phyloP scores from a whole-genome alignment of 202 grass and related monocot genomes.

The Cymbopogon flexuosus region DNA sequence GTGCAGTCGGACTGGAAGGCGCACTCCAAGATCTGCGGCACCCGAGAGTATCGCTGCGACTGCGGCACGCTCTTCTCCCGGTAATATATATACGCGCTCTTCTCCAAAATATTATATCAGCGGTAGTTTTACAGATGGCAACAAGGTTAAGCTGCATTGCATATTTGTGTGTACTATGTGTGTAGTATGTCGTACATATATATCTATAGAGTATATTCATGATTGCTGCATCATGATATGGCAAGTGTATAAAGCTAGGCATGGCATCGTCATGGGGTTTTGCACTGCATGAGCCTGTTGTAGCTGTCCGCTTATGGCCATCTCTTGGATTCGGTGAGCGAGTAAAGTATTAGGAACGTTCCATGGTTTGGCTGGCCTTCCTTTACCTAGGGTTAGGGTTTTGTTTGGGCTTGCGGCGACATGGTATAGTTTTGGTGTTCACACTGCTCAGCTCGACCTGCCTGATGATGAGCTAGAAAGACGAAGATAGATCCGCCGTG shows the following conservation, averaged over 20 bases:
- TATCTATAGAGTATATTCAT: neutral
- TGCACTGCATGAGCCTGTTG: slow-evolving; percentile 38
- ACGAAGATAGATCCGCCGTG: neutral
- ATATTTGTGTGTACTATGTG: neutral
- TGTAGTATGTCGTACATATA: neutral
- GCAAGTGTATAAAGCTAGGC: neutral
- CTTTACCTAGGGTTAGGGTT: slow-evolving; percentile 73
- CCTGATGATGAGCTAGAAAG: slow-evolving; percentile 28
- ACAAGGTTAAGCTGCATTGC: neutral
- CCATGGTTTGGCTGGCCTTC: neutral
- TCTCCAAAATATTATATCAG: no score
- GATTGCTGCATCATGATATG: slow-evolving; percentile 45
- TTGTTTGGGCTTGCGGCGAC: slow-evolving; percentile 32
- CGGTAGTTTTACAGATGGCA: neutral
- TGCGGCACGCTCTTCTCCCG: slow-evolving; percentile 97
- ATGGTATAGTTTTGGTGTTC: slow-evolving; percentile 44
- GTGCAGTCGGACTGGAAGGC: slow-evolving; percentile 99
- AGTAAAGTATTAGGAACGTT: slow-evolving; percentile 23
- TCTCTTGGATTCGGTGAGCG: slow-evolving; percentile 12
- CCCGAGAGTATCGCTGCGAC: slow-evolving; percentile 92
- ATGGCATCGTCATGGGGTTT: slow-evolving; percentile 51
- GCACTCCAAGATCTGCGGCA: slow-evolving; percentile 97
- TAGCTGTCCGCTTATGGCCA: neutral
- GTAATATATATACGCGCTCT: slow-evolving; percentile 28
- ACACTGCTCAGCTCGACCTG: neutral